Conservation (phyloP, 768 basidiomycete species). For the Lactarius psammicola region DNA sequence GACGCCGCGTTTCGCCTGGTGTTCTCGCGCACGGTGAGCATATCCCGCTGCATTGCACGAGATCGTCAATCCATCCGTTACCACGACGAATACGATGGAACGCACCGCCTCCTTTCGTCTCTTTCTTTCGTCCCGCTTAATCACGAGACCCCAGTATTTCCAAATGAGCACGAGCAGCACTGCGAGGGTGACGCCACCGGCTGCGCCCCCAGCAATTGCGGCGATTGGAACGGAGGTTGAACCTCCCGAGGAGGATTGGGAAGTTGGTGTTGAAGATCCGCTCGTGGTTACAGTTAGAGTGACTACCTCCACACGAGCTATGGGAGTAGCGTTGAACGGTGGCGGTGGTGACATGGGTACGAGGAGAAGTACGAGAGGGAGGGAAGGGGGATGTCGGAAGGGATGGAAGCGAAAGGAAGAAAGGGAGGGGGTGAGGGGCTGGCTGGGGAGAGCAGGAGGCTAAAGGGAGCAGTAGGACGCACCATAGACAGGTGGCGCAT, state of each 20-base stretch:
- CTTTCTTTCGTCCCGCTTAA: conserved; percentile 40
- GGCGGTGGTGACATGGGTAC: not conserved
- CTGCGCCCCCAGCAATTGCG: conserved; percentile 51
- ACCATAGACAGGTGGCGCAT: not conserved
- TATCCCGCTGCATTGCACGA: conserved; percentile 32
- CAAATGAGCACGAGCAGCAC: conserved; percentile 44
- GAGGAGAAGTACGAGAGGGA: not conserved
- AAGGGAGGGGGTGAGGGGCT: not conserved
- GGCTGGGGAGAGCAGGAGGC: conserved; percentile 5
- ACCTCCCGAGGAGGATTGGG: conserved; percentile 9
- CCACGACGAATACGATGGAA: conserved; percentile 5
- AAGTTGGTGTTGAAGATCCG: not conserved
- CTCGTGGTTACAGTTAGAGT: conserved; percentile 14
- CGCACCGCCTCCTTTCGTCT: conserved; percentile 36
- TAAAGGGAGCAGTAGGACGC: not conserved
- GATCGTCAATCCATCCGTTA: not conserved
- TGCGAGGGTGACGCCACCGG: conserved; percentile 48
- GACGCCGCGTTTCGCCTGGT: conserved; percentile 43
- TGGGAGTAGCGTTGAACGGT: not conserved
- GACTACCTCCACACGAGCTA: conserved; percentile 6
- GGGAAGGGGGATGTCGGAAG: conserved; percentile 13
- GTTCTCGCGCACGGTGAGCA: conserved; percentile 39
- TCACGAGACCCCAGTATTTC: conserved; percentile 47
- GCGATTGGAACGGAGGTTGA: conserved; percentile 41
- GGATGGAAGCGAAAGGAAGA: not conserved